phyloP scores from a whole-genome alignment of 768 basidiomycete genomes.

The Amanita fuliginea region DNA sequence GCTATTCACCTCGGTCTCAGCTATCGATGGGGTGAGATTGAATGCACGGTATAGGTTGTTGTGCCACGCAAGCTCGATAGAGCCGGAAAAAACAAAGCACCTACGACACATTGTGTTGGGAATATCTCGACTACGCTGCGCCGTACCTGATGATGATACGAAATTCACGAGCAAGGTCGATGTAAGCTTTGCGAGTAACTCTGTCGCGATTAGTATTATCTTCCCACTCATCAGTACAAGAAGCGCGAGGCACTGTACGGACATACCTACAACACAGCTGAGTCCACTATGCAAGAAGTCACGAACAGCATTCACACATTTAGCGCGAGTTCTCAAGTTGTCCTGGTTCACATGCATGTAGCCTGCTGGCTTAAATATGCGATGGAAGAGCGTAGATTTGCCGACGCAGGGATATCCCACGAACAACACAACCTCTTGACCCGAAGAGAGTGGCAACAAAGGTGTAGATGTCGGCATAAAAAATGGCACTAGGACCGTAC shows the following conservation, averaged over 20 bases:
- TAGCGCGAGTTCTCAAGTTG: conserved; percentile 57
- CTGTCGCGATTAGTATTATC: conserved; percentile 89
- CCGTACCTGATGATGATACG: conserved; percentile 45
- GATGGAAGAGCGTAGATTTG: conserved; percentile 72
- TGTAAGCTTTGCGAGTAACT: conserved; percentile 57
- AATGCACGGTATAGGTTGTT: conserved; percentile 86
- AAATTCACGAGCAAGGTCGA: conserved; percentile 50
- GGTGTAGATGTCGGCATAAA: conserved; percentile 40
- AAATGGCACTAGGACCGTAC: conserved; percentile 28
- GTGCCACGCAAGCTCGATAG: conserved; percentile 81
- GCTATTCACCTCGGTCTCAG: conserved; percentile 27
- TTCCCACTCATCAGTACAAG: conserved; percentile 15
- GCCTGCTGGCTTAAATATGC: conserved; percentile 51
- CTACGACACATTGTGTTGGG: conserved; percentile 21
- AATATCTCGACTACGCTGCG: not conserved
- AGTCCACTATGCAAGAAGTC: conserved; percentile 40
- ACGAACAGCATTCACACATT: conserved; percentile 59
- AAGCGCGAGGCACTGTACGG: not conserved
- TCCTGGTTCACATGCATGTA: conserved; percentile 90
- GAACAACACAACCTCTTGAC: conserved; percentile 35
- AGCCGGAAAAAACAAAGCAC: conserved; percentile 67
- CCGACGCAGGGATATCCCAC: conserved; percentile 52
- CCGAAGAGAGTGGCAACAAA: conserved; percentile 27
- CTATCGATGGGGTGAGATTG: conserved; percentile 37
- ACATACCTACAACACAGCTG: conserved; percentile 70